These are phyloP conservation scores for Plasmodium ovale DNA, from an alignment of 169 alveolate genomes.

Conservation along the genomic window DNA sequence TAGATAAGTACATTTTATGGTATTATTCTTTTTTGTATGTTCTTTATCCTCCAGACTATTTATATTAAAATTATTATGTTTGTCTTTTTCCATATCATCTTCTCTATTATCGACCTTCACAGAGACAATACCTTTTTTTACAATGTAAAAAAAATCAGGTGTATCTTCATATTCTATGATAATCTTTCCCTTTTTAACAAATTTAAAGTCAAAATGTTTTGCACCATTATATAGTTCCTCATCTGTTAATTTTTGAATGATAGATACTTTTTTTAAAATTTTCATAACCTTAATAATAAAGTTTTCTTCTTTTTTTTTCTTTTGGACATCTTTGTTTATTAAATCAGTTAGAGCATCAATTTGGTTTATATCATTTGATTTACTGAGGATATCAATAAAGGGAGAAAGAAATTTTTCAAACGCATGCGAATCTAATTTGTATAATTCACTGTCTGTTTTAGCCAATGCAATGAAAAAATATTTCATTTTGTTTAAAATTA, in stretches of 20 bases:
- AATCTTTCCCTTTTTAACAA: slow-evolving; percentile 57
- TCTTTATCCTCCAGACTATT: background rate
- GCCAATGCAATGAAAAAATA: slow-evolving; percentile 50
- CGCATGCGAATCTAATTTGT: slow-evolving; percentile 35
- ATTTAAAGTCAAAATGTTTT: slow-evolving; percentile 41
- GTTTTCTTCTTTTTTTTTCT: slow-evolving; percentile 19
- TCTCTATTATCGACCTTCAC: slow-evolving; percentile 31
- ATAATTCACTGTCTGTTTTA: slow-evolving; percentile 43
- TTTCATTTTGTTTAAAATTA: slow-evolving; percentile 22
- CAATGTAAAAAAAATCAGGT: slow-evolving; percentile 62
- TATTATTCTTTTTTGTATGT: background rate
- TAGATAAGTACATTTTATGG: slow-evolving; percentile 20
- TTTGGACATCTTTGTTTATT: slow-evolving; percentile 15
- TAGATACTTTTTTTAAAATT: slow-evolving; percentile 54
- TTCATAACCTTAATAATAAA: slow-evolving; percentile 35
- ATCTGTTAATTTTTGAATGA: slow-evolving; percentile 52
- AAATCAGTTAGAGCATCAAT: slow-evolving; percentile 4
- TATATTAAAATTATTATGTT: background rate
- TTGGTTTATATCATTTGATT: slow-evolving; percentile 22
- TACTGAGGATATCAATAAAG: slow-evolving; percentile 22
- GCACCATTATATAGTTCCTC: slow-evolving; percentile 44
- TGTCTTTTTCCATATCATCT: background rate
- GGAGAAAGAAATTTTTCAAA: slow-evolving; percentile 57
- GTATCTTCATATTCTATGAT: slow-evolving; percentile 49
- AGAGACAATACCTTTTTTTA: slow-evolving; percentile 68